Percentiles rank a stretch among this genome's conserved stretches.
These are phyloP conservation scores for Mortierella alpina DNA, from an alignment of 192 early-diverging fungal genomes.

Conservation along the genomic window DNA sequence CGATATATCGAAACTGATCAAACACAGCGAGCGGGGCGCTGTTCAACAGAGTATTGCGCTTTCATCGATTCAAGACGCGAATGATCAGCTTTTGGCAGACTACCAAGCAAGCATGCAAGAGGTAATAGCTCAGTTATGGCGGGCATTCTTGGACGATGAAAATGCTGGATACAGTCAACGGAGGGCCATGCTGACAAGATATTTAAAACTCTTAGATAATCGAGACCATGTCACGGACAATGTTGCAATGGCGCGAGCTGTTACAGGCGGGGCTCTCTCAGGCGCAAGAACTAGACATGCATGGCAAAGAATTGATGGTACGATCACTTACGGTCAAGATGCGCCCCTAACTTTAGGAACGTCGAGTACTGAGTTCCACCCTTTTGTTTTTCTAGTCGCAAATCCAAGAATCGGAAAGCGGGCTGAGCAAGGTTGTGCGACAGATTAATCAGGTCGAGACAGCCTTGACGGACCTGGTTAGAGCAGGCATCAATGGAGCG, in stretches of 20 bases:
- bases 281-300: neutral
- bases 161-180: neutral
- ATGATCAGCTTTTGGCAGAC: neutral
- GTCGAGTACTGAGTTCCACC: neutral
- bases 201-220: neutral
- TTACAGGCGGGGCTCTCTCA: neutral
- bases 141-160: neutral
- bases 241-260: constrained; percentile 3
- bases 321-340: neutral
- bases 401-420: constrained; percentile 7
- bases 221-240: neutral
- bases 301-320: constrained; percentile 12
- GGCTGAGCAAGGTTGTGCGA: neutral
- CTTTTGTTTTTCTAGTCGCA: neutral
- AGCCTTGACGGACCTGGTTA: neutral
- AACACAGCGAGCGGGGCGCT: neutral
- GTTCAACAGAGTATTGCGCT: constrained; percentile 16
- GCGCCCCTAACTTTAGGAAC: neutral
- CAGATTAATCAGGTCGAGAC: neutral
- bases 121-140: neutral
- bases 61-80: constrained; percentile 5
- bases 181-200: neutral
- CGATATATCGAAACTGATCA: neutral
- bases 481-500: neutral
- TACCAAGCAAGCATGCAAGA: neutral